Conservation (phyloP, 1,284 basidiomycete species). For the Irpex sp. region DNA sequence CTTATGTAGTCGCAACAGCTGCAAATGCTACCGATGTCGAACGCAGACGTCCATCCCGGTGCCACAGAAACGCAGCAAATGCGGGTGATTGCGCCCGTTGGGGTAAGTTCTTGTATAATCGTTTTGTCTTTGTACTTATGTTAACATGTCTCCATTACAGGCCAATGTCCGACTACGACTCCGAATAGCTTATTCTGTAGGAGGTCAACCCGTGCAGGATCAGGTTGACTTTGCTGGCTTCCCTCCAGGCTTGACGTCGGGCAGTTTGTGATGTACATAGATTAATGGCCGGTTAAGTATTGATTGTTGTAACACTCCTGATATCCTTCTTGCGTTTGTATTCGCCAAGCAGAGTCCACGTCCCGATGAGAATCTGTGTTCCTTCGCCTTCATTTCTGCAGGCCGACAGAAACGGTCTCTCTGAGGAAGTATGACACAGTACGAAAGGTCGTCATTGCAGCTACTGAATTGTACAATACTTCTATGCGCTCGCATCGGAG, state of each 20-base stretch:
- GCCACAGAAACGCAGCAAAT: constrained; percentile 92
- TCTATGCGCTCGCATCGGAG: no score
- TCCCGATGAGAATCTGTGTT: no score
- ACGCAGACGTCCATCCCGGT: constrained; percentile 74
- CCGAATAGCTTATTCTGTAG: constrained; percentile 75
- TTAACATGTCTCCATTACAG: constrained; percentile 35
- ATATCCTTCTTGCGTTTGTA: not conserved
- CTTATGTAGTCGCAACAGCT: constrained; percentile 84
- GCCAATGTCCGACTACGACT: constrained; percentile 83
- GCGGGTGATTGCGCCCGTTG: constrained; percentile 84
- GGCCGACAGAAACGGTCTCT: no score
- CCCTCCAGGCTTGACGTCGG: constrained; percentile 68
- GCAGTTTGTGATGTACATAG: constrained; percentile 20
- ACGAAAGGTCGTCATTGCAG: no score
- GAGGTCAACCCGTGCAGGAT: constrained; percentile 77
- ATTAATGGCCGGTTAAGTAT: not conserved
- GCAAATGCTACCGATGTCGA: constrained; percentile 98
- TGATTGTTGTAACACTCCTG: not conserved
- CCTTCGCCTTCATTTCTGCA: no score
- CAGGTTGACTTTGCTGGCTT: constrained; percentile 95
- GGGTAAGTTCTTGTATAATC: constrained; percentile 52
- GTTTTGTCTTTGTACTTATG: not conserved
- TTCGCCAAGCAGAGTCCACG: not conserved
- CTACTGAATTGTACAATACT: no score
- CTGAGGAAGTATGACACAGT: no score